A percentile compares a stretch with the other conserved stretches of the same genome.
Evolutionary conservation across 2,329 filamentous ascomycete genomes (phyloP).

Genomic region (Didymella arachidicola): DNA sequence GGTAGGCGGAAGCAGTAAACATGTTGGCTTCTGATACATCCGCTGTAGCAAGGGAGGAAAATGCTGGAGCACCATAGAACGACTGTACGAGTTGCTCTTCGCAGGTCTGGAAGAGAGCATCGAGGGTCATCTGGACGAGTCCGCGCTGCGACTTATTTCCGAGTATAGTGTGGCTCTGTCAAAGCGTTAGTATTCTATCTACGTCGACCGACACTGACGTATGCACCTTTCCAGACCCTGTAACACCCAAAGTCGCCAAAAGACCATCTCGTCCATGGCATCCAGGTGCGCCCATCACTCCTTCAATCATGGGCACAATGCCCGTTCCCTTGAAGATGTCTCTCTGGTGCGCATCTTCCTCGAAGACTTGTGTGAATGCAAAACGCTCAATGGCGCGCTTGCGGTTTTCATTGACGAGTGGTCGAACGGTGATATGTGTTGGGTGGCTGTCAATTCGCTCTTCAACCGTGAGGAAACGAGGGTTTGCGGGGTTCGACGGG

Average conservation of each 20-base stretch:
- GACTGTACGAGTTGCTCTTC: slow-evolving; percentile 72
- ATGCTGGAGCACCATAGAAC: slow-evolving; percentile 64
- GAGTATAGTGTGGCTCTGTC: slow-evolving; percentile 93
- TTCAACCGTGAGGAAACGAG: slow-evolving; percentile 81
- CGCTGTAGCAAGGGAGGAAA: slow-evolving; percentile 76
- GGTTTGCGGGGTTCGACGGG: slow-evolving; percentile 49
- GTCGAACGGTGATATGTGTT: slow-evolving; percentile 62
- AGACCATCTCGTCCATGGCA: slow-evolving; percentile 86
- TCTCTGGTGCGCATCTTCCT: slow-evolving; percentile 82
- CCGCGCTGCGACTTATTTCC: slow-evolving; percentile 87
- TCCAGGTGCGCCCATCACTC: slow-evolving; percentile 75
- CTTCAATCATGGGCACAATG: slow-evolving; percentile 77
- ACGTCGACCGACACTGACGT: neutral
- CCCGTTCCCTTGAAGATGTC: slow-evolving; percentile 86
- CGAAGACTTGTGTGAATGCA: slow-evolving; percentile 91
- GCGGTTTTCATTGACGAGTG: slow-evolving; percentile 79
- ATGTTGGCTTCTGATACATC: slow-evolving; percentile 84
- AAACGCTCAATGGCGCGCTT: slow-evolving; percentile 92
- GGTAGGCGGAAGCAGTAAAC: slow-evolving; percentile 75
- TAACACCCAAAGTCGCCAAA: slow-evolving; percentile 90
- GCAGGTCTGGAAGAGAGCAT: slow-evolving; percentile 86
- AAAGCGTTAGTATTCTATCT: slow-evolving; percentile 21
- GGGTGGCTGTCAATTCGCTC: slow-evolving; percentile 48
- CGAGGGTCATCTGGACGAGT: slow-evolving; percentile 88
- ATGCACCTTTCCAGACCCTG: slow-evolving; percentile 90